A percentile compares a stretch with the other conserved stretches of the same genome.
Conservation (phyloP, 148 eudicot species). For the Talinum fruticosum region DNA sequence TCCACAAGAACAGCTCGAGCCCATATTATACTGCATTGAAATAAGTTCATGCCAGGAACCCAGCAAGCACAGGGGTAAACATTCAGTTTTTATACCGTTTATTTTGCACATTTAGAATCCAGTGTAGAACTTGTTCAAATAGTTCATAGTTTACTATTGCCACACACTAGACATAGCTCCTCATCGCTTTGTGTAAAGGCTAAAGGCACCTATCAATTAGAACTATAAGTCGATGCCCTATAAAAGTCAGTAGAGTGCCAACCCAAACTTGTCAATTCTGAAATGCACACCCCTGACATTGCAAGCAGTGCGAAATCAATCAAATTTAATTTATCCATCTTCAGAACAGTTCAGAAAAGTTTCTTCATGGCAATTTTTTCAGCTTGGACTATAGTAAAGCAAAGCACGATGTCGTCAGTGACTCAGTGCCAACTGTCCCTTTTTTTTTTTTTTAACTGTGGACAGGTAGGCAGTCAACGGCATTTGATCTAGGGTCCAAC, state of each 20-base stretch:
- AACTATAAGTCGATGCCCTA: background rate
- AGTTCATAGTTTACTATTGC: background rate
- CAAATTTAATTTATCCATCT: background rate
- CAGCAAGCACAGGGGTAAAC: background rate
- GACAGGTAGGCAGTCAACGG: background rate
- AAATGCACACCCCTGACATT: background rate
- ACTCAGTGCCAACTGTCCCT: background rate
- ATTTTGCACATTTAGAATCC: background rate
- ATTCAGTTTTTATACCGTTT: background rate
- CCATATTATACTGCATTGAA: background rate
- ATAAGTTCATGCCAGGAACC: background rate
- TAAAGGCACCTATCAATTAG: background rate
- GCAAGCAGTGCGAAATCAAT: too few relatives aligned
- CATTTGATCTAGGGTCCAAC: background rate
- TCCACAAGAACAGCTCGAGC: background rate
- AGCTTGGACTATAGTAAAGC: background rate
- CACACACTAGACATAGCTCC: background rate
- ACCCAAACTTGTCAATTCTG: background rate
- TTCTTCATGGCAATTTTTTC: background rate
- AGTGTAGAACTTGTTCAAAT: background rate
- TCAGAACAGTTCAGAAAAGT: background rate
- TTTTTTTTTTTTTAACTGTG: background rate
- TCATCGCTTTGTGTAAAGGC: background rate
- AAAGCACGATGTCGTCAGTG: background rate
- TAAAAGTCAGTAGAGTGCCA: background rate